phyloP scores from a whole-genome alignment of 176 grass and related monocot species.

The Cenchrus purpureus region DNA sequence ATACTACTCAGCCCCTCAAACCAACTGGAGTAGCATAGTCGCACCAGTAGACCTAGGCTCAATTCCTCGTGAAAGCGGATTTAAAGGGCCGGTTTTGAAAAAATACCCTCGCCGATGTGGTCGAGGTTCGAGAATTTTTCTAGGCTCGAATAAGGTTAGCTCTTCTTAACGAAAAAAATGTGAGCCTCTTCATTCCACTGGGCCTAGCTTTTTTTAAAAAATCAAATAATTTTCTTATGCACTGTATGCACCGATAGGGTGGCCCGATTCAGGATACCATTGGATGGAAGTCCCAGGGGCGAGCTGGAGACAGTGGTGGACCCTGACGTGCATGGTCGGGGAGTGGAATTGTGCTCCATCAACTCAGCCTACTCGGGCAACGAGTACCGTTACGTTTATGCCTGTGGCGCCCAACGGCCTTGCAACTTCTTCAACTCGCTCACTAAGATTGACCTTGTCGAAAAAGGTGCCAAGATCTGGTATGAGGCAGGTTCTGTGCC shows the following conservation, averaged over 20 bases:
- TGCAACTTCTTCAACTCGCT: constrained; percentile 91
- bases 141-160: too few species aligned
- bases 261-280: constrained; percentile 73
- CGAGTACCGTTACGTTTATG: constrained; percentile 80
- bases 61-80: too few species aligned
- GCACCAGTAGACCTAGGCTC: too few species aligned
- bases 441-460: constrained; percentile 74
- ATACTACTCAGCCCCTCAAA: too few species aligned
- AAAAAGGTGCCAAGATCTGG: constrained; percentile 79
- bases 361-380: constrained; percentile 67
- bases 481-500: constrained; percentile 77
- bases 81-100: too few species aligned
- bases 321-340: constrained; percentile 73
- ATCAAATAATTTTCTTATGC: too few species aligned
- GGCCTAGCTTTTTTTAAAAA: too few species aligned
- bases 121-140: too few species aligned
- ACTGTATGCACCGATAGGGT: constrained; percentile 36
- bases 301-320: constrained; percentile 63
- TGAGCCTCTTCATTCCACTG: too few species aligned
- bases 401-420: constrained; percentile 69
- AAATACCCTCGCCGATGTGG: too few species aligned
- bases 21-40: too few species aligned
- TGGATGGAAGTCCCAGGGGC: constrained; percentile 66
- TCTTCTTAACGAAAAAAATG: too few species aligned
- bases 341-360: constrained; percentile 85